A percentile compares a stretch with the other conserved stretches of the same genome.
These are phyloP conservation scores for Prunus mume DNA, from an alignment of 306 rosid genomes.

Conservation along the genomic window DNA sequence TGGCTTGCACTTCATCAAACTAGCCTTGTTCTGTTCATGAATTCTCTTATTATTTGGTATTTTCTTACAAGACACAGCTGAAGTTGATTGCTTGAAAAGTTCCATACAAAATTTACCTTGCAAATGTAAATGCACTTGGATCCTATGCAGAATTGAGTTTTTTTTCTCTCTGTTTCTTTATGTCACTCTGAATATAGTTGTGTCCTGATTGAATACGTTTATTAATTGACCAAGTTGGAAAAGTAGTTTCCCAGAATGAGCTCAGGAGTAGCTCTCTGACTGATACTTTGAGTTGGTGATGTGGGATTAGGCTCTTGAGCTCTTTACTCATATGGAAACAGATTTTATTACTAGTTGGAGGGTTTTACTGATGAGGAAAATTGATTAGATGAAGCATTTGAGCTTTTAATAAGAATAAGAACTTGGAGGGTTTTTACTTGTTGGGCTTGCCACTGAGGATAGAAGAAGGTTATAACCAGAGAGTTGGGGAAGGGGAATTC, in stretches of 20 bases:
- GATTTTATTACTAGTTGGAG: neutral
- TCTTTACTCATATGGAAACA: neutral
- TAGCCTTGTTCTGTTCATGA: neutral
- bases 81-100: neutral
- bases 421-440: neutral
- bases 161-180: neutral
- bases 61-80: too few relatives aligned
- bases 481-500: neutral
- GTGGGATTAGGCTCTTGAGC: neutral
- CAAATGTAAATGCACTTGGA: neutral
- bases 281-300: neutral
- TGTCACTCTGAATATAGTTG: neutral
- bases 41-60: neutral
- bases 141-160: neutral
- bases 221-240: neutral
- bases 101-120: neutral
- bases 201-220: neutral
- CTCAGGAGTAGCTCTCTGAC: too few relatives aligned
- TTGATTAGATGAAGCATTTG: neutral
- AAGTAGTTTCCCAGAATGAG: neutral
- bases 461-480: neutral
- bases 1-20: neutral
- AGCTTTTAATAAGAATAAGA: neutral
- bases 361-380: neutral
- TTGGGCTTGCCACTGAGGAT: neutral